A percentile compares a stretch with the other conserved stretches of the same genome.
Conservation (phyloP, 106 monocot genomes). For the Vanilla planifolia region DNA sequence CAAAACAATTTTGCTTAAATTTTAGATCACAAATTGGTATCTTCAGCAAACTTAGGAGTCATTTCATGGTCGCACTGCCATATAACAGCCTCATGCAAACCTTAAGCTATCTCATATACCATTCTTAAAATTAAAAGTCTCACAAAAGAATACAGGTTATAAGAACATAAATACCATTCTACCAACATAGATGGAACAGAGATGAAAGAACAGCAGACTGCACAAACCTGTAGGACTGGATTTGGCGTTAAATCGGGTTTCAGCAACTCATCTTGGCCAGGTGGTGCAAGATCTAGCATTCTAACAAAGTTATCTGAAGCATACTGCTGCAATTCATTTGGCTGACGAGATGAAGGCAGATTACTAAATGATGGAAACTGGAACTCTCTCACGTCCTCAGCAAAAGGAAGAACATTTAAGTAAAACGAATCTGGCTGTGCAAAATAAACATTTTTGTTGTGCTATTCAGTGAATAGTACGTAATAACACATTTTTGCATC, state of each 20-base stretch:
- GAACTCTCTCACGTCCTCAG: slow-evolving; percentile 93
- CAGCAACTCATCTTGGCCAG: slow-evolving; percentile 51
- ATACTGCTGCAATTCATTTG: slow-evolving; percentile 68
- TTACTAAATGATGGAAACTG: slow-evolving; percentile 84
- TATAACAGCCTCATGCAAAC: too few relatives aligned
- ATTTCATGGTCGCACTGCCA: too few relatives aligned
- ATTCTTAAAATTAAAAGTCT: too few relatives aligned
- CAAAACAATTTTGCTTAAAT: too few relatives aligned
- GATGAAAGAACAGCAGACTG: background rate
- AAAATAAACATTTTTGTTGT: slow-evolving; percentile 5
- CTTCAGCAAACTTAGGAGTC: too few relatives aligned
- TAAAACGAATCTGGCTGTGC: slow-evolving; percentile 93
- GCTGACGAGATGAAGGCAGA: slow-evolving; percentile 64
- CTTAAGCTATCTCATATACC: too few relatives aligned
- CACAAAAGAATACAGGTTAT: too few relatives aligned
- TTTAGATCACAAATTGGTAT: too few relatives aligned
- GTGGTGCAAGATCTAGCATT: slow-evolving; percentile 66
- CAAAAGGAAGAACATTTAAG: slow-evolving; percentile 95
- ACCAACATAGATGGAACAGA: background rate
- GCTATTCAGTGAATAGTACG: background rate
- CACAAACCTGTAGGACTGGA: slow-evolving; percentile 77
- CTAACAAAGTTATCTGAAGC: slow-evolving; percentile 78
- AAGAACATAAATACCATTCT: too few relatives aligned
- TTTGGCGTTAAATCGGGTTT: slow-evolving; percentile 88
- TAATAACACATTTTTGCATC: background rate